Conservation (phyloP, 768 basidiomycete species). For the Leucocoprinus birnbaumii region DNA sequence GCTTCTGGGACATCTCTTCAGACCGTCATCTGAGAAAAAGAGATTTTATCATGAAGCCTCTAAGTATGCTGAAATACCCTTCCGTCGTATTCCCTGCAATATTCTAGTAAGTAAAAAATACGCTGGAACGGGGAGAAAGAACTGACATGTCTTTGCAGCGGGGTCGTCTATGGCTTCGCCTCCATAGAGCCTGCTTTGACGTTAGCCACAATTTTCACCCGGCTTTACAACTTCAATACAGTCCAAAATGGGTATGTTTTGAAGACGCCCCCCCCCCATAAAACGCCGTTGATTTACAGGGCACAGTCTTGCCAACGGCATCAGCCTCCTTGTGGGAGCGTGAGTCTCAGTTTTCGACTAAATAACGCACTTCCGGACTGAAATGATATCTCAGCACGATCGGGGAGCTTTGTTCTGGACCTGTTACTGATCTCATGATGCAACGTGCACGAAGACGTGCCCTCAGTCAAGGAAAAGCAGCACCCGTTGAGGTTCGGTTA, state of each 20-base stretch:
- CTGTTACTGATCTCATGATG: slow-evolving; percentile 34
- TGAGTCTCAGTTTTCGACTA: slow-evolving; percentile 14
- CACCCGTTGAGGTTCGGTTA: slow-evolving; percentile 30
- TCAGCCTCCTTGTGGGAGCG: slow-evolving; percentile 34
- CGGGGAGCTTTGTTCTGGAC: slow-evolving; percentile 34
- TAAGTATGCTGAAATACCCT: slow-evolving; percentile 38
- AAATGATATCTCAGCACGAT: slow-evolving; percentile 19
- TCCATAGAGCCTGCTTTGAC: slow-evolving; percentile 38
- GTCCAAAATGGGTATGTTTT: slow-evolving; percentile 29
- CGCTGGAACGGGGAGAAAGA: neutral
- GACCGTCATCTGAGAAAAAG: slow-evolving; percentile 22
- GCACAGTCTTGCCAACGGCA: slow-evolving; percentile 31
- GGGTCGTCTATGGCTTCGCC: slow-evolving; percentile 34
- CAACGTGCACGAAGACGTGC: slow-evolving; percentile 27
- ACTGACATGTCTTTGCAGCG: slow-evolving; percentile 21
- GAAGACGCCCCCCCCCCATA: neutral
- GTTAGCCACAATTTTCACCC: slow-evolving; percentile 33
- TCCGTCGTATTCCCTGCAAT: slow-evolving; percentile 34
- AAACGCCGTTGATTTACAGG: neutral
- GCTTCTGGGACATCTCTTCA: slow-evolving; percentile 28
- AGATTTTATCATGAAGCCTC: slow-evolving; percentile 30
- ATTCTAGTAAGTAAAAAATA: slow-evolving; percentile 26
- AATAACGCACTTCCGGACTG: neutral
- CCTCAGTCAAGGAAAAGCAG: slow-evolving; percentile 20
- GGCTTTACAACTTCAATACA: slow-evolving; percentile 36